Conservation (phyloP, 192 early-diverging fungal species). For the Umbelopsis isabellina region DNA sequence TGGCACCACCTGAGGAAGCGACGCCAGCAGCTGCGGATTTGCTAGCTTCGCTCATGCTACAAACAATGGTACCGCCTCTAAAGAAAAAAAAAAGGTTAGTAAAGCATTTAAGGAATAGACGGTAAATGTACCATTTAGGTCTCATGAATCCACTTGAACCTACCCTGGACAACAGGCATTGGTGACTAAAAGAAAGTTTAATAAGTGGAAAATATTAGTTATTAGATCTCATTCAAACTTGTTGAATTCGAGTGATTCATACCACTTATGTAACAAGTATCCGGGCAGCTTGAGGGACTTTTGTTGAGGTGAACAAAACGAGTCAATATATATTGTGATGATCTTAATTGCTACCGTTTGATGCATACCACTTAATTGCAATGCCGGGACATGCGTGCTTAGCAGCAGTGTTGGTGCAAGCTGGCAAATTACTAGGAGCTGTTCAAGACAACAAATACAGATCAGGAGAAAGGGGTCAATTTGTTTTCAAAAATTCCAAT, state of each 20-base stretch:
- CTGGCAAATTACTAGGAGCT: background rate
- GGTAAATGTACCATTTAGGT: background rate
- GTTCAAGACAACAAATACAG: background rate
- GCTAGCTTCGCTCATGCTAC: background rate
- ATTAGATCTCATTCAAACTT: background rate
- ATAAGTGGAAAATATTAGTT: background rate
- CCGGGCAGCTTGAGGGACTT: background rate
- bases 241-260: background rate
- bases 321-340: background rate
- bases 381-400: constrained; percentile 7
- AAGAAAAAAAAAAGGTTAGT: background rate
- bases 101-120: background rate
- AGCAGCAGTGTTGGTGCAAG: constrained; percentile 5
- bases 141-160: background rate
- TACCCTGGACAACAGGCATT: constrained; percentile 18
- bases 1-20: background rate
- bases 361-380: constrained; percentile 12
- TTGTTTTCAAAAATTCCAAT: too few species aligned
- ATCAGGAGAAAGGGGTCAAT: too few species aligned
- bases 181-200: background rate
- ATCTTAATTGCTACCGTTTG: background rate
- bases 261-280: constrained; percentile 5
- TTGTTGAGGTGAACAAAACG: background rate
- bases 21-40: background rate
- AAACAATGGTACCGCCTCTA: constrained; percentile 9